Evolutionary conservation across 2,329 filamentous ascomycete species (phyloP).

Genomic region (Phoma sp.): DNA sequence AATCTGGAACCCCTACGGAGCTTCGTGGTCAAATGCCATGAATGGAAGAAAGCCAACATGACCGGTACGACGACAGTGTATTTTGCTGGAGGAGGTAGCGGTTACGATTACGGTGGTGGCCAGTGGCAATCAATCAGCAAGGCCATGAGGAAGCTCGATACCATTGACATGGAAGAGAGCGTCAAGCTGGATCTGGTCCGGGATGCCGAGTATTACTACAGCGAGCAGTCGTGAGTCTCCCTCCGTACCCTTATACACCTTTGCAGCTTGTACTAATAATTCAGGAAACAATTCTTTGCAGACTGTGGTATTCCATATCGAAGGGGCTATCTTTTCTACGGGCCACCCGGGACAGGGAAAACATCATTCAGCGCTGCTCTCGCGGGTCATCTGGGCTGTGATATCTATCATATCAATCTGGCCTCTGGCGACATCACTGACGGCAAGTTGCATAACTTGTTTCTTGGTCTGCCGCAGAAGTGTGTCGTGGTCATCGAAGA

Average conservation of each 20-base stretch:
- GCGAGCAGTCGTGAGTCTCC: conserved; percentile 30
- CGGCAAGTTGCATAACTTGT: conserved; percentile 38
- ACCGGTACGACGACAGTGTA: conserved; percentile 36
- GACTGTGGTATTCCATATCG: conserved; percentile 45
- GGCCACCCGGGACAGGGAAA: conserved; percentile 53
- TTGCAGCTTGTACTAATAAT: neutral
- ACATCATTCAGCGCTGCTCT: conserved; percentile 50
- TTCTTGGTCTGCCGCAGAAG: conserved; percentile 44
- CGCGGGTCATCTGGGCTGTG: conserved; percentile 46
- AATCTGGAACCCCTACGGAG: conserved; percentile 32
- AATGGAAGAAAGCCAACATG: conserved; percentile 30
- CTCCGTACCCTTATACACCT: neutral
- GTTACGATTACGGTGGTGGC: conserved; percentile 14
- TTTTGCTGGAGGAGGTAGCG: conserved; percentile 30
- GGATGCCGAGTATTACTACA: conserved; percentile 50
- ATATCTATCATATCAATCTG: conserved; percentile 51
- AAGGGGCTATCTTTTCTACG: conserved; percentile 51
- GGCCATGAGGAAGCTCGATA: conserved; percentile 37
- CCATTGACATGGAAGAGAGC: conserved; percentile 42
- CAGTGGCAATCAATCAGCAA: conserved; percentile 36
- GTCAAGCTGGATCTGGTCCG: conserved; percentile 39
- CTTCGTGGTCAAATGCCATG: conserved; percentile 34
- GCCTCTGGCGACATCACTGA: conserved; percentile 39
- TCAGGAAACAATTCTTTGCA: conserved; percentile 39
- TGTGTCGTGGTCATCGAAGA: conserved; percentile 54